Base-by-base conservation (phyloP, 257 asterid genomes). In the Marsdenia floribunda region DNA sequence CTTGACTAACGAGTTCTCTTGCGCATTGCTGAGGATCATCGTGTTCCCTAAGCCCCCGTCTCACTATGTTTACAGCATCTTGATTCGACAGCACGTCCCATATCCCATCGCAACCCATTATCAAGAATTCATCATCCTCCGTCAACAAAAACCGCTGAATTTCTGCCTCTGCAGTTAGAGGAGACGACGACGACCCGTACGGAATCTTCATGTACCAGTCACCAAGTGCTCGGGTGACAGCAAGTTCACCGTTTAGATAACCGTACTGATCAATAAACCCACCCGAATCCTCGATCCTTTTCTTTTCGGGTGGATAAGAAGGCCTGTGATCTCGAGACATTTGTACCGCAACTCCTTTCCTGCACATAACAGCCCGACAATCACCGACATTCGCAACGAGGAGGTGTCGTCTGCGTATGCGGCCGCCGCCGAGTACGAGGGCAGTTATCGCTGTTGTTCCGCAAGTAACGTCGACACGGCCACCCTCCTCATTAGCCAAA, bases 371-470 rank as follows among this genome's bases (percentile, higher is more conserved):
- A n/a, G 99, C 99, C 15, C 99, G 91, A 67, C 96, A 94, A 68
- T 94, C 99, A 0, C 99, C 99, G 49, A 94, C 98, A 79, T 94
- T 94, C 42, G 97, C 96, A 69, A 92, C 59, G 0, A 92, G 82
- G 14, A 94, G 87, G 81, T 87, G 87, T 67, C 83, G 46, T 4
- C 8, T 40, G 6, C 7, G 1, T 40, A 6, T 5, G 46, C 46
- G 8, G 46, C 7, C 46, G 7, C 46, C 87, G 54, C 96, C 98
- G 38, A 89, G 80, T 16, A 94, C 83, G 33, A 92, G 84, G 54
- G 93, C 97, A 18, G 97, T 89, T 21, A 92, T 84, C 26, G 98
- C 98, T 21, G 99, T 94, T 47, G 99, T 94, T 69, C 99, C 99
- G 78, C 97, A 94, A 37, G 69, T 88, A 0, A 85, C 83, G 80